Evolutionary conservation across 768 basidiomycete genomes (phyloP), one percentile per base, ranked within the genome.

Genomic region (Dentipellis sp.): DNA sequence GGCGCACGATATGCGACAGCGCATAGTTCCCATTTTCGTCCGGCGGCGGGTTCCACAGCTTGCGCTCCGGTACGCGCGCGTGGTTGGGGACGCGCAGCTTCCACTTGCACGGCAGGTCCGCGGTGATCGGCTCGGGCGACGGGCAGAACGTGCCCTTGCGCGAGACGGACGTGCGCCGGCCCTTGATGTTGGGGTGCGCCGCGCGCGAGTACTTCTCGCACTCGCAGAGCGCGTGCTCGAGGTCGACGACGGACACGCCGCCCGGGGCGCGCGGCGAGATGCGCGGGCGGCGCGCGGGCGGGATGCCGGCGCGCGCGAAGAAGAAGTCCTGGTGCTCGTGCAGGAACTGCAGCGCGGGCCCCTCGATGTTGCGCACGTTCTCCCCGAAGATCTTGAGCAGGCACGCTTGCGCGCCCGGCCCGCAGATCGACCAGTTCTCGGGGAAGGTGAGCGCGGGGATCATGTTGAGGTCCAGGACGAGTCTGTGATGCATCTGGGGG

Each of bases 201-300:
- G 70, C 71, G 48, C 88, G 83, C 42, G 81, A 74, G 63, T 90
- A 91, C 64, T 90, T 88, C 70, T 89, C 86, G 47, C 85, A 74
- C 65, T 91, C 89, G 69, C 89, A 91, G 14, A 91, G 69, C 1
- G 82, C 74, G 65, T 91, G 89, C 70, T 91, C 89, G 53, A 91
- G 72, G 65, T 91, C 89, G 38, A 82, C 79, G 50, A 88, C 70
- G 61, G 86, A 80, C 7, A 78, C 78, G 11, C 64, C 64, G 1
- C 57, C 58, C 3, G 61, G 53, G 11, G 58, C 53, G 16, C 55
- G 60, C 10, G 46, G 29, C 22, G 38, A 34, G 23, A 71, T 59
- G 42, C 62, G 55, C 36, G 70, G 72, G 46, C 66, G 60, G 23
- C 60, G 57, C 37, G 56, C 34, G 6, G 61, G 56, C 52, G 59